A percentile compares a stretch with the other conserved stretches of the same genome.
These are phyloP conservation scores for Acanthamoeba sp. DNA, from an alignment of 208 protist species.

Conservation along the genomic window DNA sequence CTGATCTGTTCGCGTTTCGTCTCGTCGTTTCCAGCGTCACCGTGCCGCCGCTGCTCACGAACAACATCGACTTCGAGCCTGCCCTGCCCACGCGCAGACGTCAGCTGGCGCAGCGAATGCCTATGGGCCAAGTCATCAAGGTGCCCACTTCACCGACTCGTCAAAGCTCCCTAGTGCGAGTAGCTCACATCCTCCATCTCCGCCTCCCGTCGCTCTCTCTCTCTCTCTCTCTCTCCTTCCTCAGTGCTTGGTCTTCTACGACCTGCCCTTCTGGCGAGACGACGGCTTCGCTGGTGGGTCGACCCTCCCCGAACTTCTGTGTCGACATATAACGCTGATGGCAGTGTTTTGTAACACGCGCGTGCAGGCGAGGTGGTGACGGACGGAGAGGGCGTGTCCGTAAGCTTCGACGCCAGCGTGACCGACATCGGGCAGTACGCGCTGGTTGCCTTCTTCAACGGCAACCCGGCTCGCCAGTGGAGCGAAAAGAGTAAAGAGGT, in stretches of 20 bases:
- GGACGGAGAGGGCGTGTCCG: neutral
- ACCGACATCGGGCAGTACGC: conserved; percentile 42
- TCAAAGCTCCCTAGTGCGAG: too few relatives aligned
- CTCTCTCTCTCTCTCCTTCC: too few relatives aligned
- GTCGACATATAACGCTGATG: neutral
- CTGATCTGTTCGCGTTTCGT: too few relatives aligned
- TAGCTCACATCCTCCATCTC: too few relatives aligned
- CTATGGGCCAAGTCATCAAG: conserved; percentile 79
- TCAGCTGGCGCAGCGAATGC: conserved; percentile 22
- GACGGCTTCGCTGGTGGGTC: conserved; percentile 3
- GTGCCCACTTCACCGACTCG: neutral
- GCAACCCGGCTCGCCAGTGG: conserved; percentile 49
- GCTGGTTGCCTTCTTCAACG: conserved; percentile 77
- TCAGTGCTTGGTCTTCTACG: conserved; percentile 72
- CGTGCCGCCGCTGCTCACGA: conserved; percentile 47
- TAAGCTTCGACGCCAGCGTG: conserved; percentile 62
- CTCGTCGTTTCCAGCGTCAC: neutral
- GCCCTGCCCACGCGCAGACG: conserved; percentile 18
- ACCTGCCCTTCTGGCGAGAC: conserved; percentile 70
- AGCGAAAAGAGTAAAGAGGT: neutral
- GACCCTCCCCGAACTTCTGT: neutral
- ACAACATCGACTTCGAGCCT: conserved; percentile 56
- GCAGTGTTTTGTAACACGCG: too few relatives aligned
- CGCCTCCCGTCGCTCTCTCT: too few relatives aligned
- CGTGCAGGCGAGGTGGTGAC: conserved; percentile 48